These are phyloP conservation scores for Mayamaea pseudoterrestris DNA, from an alignment of 108 stramenopile genomes.

Conservation along the genomic window DNA sequence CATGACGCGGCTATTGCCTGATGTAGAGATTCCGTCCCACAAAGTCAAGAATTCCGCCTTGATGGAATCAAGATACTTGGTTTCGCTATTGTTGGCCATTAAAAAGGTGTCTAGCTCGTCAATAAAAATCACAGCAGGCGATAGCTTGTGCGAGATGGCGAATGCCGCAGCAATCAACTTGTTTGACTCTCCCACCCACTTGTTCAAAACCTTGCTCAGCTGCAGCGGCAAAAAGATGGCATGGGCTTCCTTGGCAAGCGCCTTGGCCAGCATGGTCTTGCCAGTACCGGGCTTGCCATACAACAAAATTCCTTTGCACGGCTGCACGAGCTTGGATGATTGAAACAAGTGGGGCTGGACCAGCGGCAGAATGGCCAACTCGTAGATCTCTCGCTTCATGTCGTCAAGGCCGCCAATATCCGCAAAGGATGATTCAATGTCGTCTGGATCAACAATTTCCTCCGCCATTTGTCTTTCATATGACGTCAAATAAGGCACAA, in stretches of 20 bases:
- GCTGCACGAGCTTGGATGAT: constrained; percentile 47
- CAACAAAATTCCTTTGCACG: constrained; percentile 89
- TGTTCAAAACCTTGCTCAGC: constrained; percentile 83
- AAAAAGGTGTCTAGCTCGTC: constrained; percentile 97
- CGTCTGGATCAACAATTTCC: constrained; percentile 69
- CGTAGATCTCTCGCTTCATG: constrained; percentile 80
- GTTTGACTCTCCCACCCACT: constrained; percentile 96
- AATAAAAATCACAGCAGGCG: constrained; percentile 93
- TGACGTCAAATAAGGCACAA: constrained; percentile 8
- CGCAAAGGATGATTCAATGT: constrained; percentile 46
- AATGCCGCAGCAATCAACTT: constrained; percentile 91
- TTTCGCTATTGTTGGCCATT: constrained; percentile 11
- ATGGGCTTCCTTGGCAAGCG: constrained; percentile 90
- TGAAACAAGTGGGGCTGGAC: constrained; percentile 75
- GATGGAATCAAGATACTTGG: constrained; percentile 24
- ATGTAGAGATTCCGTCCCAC: constrained; percentile 84
- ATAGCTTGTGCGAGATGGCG: constrained; percentile 80
- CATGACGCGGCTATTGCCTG: constrained; percentile 49
- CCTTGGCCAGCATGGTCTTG: constrained; percentile 98
- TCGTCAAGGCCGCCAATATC: constrained; percentile 88
- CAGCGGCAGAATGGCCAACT: constrained; percentile 87
- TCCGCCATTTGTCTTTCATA: constrained; percentile 79
- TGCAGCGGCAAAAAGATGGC: constrained; percentile 93
- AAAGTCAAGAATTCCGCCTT: constrained; percentile 91
- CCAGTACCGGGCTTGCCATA: constrained; percentile 77